A percentile compares a stretch with the other conserved stretches of the same genome.
phyloP scores from a whole-genome alignment of 176 grass and related monocot genomes.

The Secale cereale region DNA sequence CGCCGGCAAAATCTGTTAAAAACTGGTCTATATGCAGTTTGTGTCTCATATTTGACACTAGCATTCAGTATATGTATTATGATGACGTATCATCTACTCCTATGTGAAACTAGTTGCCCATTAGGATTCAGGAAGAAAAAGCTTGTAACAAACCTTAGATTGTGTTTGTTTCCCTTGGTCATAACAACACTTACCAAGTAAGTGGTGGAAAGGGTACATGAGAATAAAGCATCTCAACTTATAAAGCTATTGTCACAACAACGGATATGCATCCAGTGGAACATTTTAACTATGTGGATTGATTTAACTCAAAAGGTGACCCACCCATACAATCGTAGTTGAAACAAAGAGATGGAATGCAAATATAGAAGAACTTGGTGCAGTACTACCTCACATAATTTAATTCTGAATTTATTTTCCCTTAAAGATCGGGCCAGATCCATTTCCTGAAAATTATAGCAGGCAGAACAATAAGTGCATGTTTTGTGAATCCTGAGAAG shows the following conservation, averaged over 20 bases:
- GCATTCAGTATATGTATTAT: not conserved
- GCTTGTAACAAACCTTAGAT: conserved; percentile 5
- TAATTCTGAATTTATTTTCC: conserved; percentile 93
- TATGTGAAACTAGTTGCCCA: not conserved
- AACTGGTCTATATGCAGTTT: not conserved
- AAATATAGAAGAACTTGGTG: conserved; percentile 15
- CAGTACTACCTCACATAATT: conserved; percentile 71
- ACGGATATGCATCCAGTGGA: not conserved
- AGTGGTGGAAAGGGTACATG: not conserved
- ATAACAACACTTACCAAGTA: conserved; percentile 4
- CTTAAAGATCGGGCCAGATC: conserved; percentile 74
- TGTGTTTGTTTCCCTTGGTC: not conserved
- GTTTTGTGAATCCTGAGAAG: conserved; percentile 3
- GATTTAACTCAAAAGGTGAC: conserved; percentile 18
- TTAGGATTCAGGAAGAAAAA: not conserved
- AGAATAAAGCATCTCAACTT: not conserved
- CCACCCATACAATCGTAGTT: not conserved
- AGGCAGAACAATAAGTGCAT: not conserved
- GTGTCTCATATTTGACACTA: not conserved
- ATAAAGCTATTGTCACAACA: not conserved
- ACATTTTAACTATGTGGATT: not conserved
- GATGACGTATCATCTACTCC: not conserved
- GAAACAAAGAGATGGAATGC: not conserved
- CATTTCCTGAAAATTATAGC: conserved; percentile 70
- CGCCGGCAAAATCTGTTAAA: not conserved